phyloP scores from a whole-genome alignment of 169 alveolate species.

The Sarcocystis neurona region DNA sequence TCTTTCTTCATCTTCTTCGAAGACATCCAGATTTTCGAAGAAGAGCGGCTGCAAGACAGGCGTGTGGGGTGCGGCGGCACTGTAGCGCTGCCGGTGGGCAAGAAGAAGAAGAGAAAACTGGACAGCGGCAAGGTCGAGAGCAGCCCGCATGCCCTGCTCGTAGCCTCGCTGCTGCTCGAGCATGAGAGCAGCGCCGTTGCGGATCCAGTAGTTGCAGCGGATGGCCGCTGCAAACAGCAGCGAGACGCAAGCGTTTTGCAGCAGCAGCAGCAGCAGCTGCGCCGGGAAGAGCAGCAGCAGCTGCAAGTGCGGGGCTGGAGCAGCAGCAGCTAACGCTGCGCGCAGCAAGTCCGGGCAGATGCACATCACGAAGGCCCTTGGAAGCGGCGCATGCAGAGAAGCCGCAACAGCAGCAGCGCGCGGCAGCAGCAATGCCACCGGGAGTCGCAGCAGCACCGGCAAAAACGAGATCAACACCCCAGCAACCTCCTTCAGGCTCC shows the following conservation, averaged over 20 bases:
- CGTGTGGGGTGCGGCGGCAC: too few relatives aligned
- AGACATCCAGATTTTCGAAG: background rate
- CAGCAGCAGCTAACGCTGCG: background rate
- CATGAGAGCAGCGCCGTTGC: conserved; percentile 30
- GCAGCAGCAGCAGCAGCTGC: background rate
- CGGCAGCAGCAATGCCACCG: too few relatives aligned
- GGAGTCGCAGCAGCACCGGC: too few relatives aligned
- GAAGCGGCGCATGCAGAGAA: conserved; percentile 16
- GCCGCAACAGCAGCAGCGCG: conserved; percentile 12
- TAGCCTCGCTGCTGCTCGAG: conserved; percentile 9
- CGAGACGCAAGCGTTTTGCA: background rate
- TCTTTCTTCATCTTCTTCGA: background rate
- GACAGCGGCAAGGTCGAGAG: background rate
- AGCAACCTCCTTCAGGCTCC: too few relatives aligned
- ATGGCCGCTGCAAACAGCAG: conserved; percentile 22
- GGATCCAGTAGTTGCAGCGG: conserved; percentile 4
- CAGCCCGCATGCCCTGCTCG: background rate
- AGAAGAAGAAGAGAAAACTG: background rate
- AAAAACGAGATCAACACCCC: too few relatives aligned
- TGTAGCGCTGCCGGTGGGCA: background rate
- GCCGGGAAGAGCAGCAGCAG: conserved; percentile 6
- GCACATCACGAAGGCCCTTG: background rate
- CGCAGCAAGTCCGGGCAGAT: background rate
- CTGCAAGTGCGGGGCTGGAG: background rate
- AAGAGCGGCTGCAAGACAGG: too few relatives aligned